Evolutionary conservation across 345 rosid species (phyloP).

Genomic region (Salix viminalis): DNA sequence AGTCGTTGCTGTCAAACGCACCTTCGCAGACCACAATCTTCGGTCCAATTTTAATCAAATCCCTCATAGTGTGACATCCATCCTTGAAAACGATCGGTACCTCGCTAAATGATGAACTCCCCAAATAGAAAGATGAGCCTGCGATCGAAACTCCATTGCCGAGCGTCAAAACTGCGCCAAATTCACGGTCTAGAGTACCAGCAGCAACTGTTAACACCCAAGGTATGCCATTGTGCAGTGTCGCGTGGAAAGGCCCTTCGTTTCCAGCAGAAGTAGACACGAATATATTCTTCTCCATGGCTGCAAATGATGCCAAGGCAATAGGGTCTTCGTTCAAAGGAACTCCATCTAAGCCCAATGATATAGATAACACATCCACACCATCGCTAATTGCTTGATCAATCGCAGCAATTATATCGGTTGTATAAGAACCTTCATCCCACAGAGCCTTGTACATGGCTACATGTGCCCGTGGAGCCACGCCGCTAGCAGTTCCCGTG

Average conservation of each 20-base stretch:
- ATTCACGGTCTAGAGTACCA: conserved; percentile 33
- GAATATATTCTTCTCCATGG: conserved; percentile 24
- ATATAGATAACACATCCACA: conserved; percentile 18
- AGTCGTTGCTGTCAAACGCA: conserved; percentile 11
- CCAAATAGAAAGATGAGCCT: conserved; percentile 32
- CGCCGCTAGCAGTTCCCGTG: conserved; percentile 20
- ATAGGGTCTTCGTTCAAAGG: conserved; percentile 27
- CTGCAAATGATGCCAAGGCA: conserved; percentile 37
- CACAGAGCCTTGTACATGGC: conserved; percentile 34
- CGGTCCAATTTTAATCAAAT: conserved; percentile 19
- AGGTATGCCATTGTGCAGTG: conserved; percentile 37
- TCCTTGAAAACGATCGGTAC: conserved; percentile 39
- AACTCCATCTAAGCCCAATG: conserved; percentile 22
- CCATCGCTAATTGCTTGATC: conserved; percentile 23
- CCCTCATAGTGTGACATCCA: conserved; percentile 21
- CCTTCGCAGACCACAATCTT: conserved; percentile 48
- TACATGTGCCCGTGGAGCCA: conserved; percentile 20
- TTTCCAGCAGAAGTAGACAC: conserved; percentile 30
- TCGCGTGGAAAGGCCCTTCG: conserved; percentile 9
- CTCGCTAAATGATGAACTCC: conserved; percentile 11
- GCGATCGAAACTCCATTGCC: conserved; percentile 22
- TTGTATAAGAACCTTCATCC: conserved; percentile 13
- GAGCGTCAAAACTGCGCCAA: conserved; percentile 22
- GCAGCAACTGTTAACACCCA: conserved; percentile 43
- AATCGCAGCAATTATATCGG: conserved; percentile 28